These are phyloP conservation scores for Nakaseomyces delphensis DNA, from an alignment of 1,139 yeast species.

Conservation along the genomic window DNA sequence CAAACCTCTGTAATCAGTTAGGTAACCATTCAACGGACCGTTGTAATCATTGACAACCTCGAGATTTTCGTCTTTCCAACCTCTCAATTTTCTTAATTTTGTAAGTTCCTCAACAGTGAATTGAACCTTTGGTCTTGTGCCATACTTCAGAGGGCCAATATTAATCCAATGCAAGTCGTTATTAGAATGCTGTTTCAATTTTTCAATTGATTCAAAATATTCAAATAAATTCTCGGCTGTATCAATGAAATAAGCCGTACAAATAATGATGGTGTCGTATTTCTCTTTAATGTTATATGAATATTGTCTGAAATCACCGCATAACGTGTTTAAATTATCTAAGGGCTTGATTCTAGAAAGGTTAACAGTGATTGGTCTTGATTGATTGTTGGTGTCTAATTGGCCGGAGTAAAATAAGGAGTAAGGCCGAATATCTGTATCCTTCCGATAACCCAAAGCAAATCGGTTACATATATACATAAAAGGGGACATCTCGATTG, in stretches of 20 bases:
- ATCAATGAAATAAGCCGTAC: slow-evolving; percentile 71
- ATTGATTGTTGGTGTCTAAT: slow-evolving; percentile 42
- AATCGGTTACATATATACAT: slow-evolving; percentile 61
- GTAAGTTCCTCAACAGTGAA: slow-evolving; percentile 56
- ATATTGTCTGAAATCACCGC: slow-evolving; percentile 61
- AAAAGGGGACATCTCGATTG: slow-evolving; percentile 63
- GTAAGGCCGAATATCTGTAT: slow-evolving; percentile 47
- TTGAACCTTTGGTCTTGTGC: slow-evolving; percentile 76
- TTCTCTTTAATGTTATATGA: slow-evolving; percentile 12
- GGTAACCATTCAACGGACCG: slow-evolving; percentile 40
- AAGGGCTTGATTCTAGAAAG: slow-evolving; percentile 35
- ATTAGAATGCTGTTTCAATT: slow-evolving; percentile 37
- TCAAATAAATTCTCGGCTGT: slow-evolving; percentile 78
- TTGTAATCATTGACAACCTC: slow-evolving; percentile 22
- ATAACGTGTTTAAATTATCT: slow-evolving; percentile 40
- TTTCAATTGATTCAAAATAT: slow-evolving; percentile 55
- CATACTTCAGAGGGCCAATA: slow-evolving; percentile 81
- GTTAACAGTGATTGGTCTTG: slow-evolving; percentile 38
- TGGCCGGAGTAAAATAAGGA: slow-evolving; percentile 71
- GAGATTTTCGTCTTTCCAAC: slow-evolving; percentile 51
- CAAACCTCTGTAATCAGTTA: slow-evolving; percentile 55
- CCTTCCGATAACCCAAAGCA: slow-evolving; percentile 33
- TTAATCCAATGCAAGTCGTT: slow-evolving; percentile 63
- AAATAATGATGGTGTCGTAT: slow-evolving; percentile 48
- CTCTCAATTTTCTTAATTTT: slow-evolving; percentile 42